Evolutionary conservation across 768 basidiomycete species (phyloP), one percentile per base, ranked within the genome.

Genomic region (Melanogaster broomeanus): DNA sequence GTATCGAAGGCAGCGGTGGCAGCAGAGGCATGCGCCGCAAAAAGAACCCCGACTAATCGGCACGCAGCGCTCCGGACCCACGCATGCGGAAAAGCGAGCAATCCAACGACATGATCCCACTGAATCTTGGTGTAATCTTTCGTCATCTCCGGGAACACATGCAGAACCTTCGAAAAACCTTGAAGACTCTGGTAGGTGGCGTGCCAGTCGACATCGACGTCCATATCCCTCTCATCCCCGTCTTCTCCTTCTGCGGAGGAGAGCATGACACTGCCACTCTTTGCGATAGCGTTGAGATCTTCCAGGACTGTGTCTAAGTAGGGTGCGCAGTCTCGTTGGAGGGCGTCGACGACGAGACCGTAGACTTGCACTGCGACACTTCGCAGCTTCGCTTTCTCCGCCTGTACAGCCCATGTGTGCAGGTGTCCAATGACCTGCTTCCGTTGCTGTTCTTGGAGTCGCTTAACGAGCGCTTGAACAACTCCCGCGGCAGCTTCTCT

Each of bases 21-120:
- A 31, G 76, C 68, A 28, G 80, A 79, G 12, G 79, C 64, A 4
- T 55, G 48, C 3, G 79, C 75, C 6, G 78, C 68, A 65, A 89
- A 93, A 5, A 93, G 71, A 19, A 77, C 61, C 16, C 92, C 92
- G 3, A 97, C 66, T 12, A 93, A 75, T 49, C 91, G 79, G 52
- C 87, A 86, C 2, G 93, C 78, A 1, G 87, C 88, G 6, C 82
- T 84, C 37, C 95, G 86, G 0, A 97, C 93, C 96, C 95, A 98
- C 4, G 91, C 82, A 67, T 99, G 97, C 5, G 95, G 94, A 72
- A 87, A 98, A 3, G 88, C 75, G 3, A 98, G 80, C 60, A 89
- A 85, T 0, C 73, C 59, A 21, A 82, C 73, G 37, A 97, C 76
- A 1, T 74, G 62, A 10, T 70, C 59, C 93, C 94, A 96, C 2